Percentiles rank a stretch among this genome's conserved stretches.
Evolutionary conservation across 1,139 yeast genomes (phyloP).

Genomic region (Pichia sp.): DNA sequence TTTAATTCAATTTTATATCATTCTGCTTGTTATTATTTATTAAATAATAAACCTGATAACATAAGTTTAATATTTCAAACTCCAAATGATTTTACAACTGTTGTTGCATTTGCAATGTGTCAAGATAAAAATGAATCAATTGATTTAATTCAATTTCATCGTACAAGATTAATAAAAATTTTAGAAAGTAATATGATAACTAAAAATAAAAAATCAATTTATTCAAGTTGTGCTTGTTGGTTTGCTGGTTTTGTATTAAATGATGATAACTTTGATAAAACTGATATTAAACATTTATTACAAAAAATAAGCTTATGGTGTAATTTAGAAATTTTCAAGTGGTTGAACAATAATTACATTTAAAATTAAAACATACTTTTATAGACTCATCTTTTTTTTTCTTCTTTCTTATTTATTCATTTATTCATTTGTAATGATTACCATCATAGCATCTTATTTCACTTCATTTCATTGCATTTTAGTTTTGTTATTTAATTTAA

Average conservation of each 20-base stretch:
- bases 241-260: conserved; percentile 10
- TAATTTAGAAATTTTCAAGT: conserved; percentile 11
- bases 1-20: conserved; percentile 10
- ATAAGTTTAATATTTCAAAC: conserved; percentile 9
- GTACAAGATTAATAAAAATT: conserved; percentile 27
- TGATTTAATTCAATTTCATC: conserved; percentile 34
- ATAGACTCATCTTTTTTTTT: neutral
- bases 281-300: conserved; percentile 30
- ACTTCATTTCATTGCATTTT: too few relatives aligned
- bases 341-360: conserved; percentile 4
- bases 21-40: conserved; percentile 9
- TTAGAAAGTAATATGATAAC: conserved; percentile 22
- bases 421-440: too few relatives aligned
- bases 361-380: neutral
- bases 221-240: conserved; percentile 11
- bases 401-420: neutral
- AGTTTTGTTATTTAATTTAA: too few relatives aligned
- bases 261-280: conserved; percentile 23
- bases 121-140: conserved; percentile 13
- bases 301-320: conserved; percentile 30
- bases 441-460: too few relatives aligned
- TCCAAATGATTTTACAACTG: conserved; percentile 10
- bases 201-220: conserved; percentile 12
- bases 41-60: conserved; percentile 8
- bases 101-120: conserved; percentile 11